Base-by-base conservation (phyloP, 129 eudicot genomes). In the sunflower (Helianthus annuus) region DNA sequence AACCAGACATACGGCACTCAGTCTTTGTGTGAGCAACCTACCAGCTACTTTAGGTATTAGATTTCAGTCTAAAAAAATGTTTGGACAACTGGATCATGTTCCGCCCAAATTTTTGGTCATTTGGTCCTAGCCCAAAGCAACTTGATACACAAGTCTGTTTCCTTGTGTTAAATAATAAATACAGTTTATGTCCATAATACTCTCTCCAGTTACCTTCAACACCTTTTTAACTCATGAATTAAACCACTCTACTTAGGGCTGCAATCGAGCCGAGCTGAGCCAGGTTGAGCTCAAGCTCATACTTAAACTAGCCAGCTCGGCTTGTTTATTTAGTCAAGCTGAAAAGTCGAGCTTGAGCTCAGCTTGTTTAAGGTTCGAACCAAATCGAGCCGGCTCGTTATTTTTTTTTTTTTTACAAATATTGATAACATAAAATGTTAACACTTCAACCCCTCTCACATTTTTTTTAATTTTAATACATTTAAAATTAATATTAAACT, bases 141-240 rank as follows among this genome's bases (percentile, higher is more conserved):
- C 61, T 62, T n/a, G 22, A 62, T 36, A 9, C 27, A 7, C 3
- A 14, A 15, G 68, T 39, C 68, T 63, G 14, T 63, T 63, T 38
- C 68, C 68, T 63, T n/a, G 8, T 63, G 68, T 63, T 63, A 7
- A 36, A 62, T 36, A 38, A n/a, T 63, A n/a, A 36, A 62, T 36
- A 15, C 15, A 63, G 48, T 63, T 15, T n/a, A 63, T 2, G 27
- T 63, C 2, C 68, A 63, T 38, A 3, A 7, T 8, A 38, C 48
- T 63, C 8, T 36, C 48, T 15, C 68, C 16, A 38, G 11, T 36
- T 62, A 63, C 14, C 68, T 38, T 63, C 27, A 38, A 36, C 15
- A 4, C 15, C 45, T 60, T 32, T 60, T 60, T 1, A 60, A 34
- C 66, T 34, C 66, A 1, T 2, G 11, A 29, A 60, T 13, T 13